These are phyloP conservation scores for Apostasia shenzhenica DNA, from an alignment of 106 monocot genomes.

Conservation along the genomic window DNA sequence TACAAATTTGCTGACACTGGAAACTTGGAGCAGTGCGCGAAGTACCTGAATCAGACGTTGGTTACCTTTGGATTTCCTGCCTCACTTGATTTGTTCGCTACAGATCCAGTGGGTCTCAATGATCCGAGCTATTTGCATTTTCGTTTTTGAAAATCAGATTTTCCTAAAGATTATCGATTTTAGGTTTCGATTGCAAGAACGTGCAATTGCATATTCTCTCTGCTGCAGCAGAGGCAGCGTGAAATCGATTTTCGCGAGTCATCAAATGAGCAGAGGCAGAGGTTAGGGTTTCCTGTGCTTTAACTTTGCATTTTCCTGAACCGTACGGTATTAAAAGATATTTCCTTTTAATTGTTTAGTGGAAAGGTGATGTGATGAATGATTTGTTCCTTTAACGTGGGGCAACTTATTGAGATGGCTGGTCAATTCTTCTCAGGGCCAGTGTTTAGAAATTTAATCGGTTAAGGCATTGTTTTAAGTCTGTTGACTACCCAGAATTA, in stretches of 20 bases:
- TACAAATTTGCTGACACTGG: constrained; percentile 63
- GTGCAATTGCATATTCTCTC: constrained; percentile 88
- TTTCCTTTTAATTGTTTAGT: no score
- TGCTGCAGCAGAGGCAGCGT: constrained; percentile 88
- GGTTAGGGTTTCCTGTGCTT: constrained; percentile 28
- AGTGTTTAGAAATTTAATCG: no score
- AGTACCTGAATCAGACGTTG: constrained; percentile 94
- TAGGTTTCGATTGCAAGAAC: constrained; percentile 96
- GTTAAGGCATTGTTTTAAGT: no score
- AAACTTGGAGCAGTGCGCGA: constrained; percentile 92
- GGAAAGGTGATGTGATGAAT: no score
- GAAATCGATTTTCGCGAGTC: constrained; percentile 93
- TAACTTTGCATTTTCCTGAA: not conserved
- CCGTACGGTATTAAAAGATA: not conserved
- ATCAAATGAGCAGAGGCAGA: constrained; percentile 75
- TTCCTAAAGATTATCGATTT: not conserved
- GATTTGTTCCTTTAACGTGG: no score
- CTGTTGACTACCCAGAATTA: no score
- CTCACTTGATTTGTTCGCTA: constrained; percentile 87
- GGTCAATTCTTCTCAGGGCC: no score
- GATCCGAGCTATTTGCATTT: not conserved
- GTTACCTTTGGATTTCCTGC: constrained; percentile 96
- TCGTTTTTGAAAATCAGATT: not conserved
- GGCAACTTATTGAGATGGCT: no score
- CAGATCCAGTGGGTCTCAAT: constrained; percentile 61